Evolutionary conservation across 1,284 basidiomycete species (phyloP).

Genomic region (Cerrena zonata): DNA sequence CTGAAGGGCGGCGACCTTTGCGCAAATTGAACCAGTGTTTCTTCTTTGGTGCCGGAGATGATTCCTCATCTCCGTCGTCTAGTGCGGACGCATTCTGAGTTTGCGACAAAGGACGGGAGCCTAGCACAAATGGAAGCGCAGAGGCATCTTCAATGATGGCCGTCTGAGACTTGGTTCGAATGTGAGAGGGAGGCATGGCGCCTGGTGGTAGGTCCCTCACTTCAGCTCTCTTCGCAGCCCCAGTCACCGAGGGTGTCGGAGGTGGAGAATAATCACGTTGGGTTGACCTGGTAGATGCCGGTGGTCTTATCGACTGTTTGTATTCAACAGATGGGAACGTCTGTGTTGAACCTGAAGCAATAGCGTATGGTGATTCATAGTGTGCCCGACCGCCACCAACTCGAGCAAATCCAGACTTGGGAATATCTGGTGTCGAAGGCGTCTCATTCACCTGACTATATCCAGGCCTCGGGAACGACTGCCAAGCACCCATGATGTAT

Average conservation of each 20-base stretch:
- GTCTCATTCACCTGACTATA: slow-evolving; percentile 40
- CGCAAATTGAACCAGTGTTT: slow-evolving; percentile 64
- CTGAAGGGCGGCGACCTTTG: slow-evolving; percentile 55
- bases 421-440: slow-evolving; percentile 28
- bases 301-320: slow-evolving; percentile 13
- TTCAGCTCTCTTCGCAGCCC: slow-evolving; percentile 22
- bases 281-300: slow-evolving; percentile 15
- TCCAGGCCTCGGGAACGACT: slow-evolving; percentile 56
- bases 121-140: slow-evolving; percentile 10
- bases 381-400: slow-evolving; percentile 75
- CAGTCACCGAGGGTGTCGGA: slow-evolving; percentile 45
- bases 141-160: slow-evolving; percentile 65
- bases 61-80: slow-evolving; percentile 11
- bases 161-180: slow-evolving; percentile 73
- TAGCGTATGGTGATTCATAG: slow-evolving; percentile 73
- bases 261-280: slow-evolving; percentile 38
- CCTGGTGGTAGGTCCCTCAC: slow-evolving; percentile 48
- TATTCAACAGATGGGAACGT: slow-evolving; percentile 63
- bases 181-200: slow-evolving; percentile 61
- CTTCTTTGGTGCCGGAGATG: slow-evolving; percentile 33
- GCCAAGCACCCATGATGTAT: slow-evolving; percentile 82
- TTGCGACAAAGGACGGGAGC: slow-evolving; percentile 4
- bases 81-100: slow-evolving; percentile 6
- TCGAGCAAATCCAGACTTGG: slow-evolving; percentile 65
- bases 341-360: slow-evolving; percentile 45